Base-by-base conservation (phyloP, 2,329 filamentous ascomycete genomes). In the Alternaria consortialis region DNA sequence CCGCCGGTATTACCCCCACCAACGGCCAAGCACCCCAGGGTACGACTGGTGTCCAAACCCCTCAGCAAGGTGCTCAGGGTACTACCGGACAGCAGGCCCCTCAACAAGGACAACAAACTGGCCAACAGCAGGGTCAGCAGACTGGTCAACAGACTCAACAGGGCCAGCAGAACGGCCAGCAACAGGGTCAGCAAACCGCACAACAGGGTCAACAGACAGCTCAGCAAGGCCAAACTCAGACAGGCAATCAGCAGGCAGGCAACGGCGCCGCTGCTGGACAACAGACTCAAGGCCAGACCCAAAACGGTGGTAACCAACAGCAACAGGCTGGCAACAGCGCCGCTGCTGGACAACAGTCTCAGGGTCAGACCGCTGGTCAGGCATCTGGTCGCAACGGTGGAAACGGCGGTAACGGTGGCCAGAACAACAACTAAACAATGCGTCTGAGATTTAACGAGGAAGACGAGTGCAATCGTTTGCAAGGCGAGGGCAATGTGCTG, bases 101-200 rank as follows among this genome's bases (percentile, higher is more conserved):
- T n/a, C 64, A 50, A 34, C 46, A 65, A n/a, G 58, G 48, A 5
- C 57, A 64, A 32, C 55, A 64, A 27, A 48, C 47, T 20, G 44
- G 36, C 13, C 29, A 43, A 27, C 60, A 65, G 42, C 53, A 40
- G 17, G 44, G 48, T 52, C 39, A 25, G 8, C 61, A 58, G 40
- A 17, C 34, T 5, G 43, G 43, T 11, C 54, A 53, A 29, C 59
- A 60, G 15, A 39, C 58, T 46, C 23, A 54, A 13, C 58, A 64
- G 39, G 59, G 53, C 12, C 60, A 65, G 34, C 57, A 65, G 23
- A 50, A 58, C 15, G 52, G 52, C 29, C 52, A 54, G n/a, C n/a
- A n/a, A n/a, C n/a, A n/a, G n/a, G n/a, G n/a, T n/a, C n/a, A n/a
- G 12, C 56, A 58, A 31, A 46, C 52, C 8, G n/a, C n/a, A n/a